Evolutionary conservation across 352 stramenopile genomes (phyloP).

Genomic region (Phytophthora tentaculata): DNA sequence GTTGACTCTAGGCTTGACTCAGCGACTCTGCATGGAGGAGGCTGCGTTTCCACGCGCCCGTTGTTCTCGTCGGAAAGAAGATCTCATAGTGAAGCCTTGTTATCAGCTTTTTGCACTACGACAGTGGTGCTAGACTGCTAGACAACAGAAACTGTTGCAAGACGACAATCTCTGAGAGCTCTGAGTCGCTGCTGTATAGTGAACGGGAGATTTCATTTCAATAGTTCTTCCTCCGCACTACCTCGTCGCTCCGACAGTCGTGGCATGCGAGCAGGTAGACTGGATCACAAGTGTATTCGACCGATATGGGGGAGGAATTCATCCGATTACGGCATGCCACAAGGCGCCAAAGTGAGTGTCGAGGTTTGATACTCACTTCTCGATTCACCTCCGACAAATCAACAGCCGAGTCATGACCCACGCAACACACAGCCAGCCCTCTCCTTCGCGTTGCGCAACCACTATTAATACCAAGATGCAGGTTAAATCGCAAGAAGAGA

Average conservation of each 20-base stretch:
- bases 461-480: not conserved
- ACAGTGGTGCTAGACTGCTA: not conserved
- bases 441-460: not conserved
- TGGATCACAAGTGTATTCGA: not conserved
- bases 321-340: not conserved
- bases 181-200: not conserved
- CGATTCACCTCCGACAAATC: not conserved
- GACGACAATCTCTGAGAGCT: not conserved
- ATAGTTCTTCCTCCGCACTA: not conserved
- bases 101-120: too few species aligned
- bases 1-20: not conserved
- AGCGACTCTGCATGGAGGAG: not conserved
- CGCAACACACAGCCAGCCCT: not conserved
- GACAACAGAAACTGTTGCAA: not conserved
- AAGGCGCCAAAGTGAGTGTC: not conserved
- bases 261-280: not conserved
- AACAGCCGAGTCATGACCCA: not conserved
- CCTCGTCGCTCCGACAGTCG: constrained; percentile 1
- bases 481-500: not conserved
- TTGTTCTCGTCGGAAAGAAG: not conserved
- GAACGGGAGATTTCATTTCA: not conserved
- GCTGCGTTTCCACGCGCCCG: not conserved
- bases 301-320: not conserved
- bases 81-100: not conserved
- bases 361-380: not conserved